Evolutionary conservation across 1,284 basidiomycete species (phyloP), one percentile per base, ranked within the genome.

Genomic region (Malassezia nana): DNA sequence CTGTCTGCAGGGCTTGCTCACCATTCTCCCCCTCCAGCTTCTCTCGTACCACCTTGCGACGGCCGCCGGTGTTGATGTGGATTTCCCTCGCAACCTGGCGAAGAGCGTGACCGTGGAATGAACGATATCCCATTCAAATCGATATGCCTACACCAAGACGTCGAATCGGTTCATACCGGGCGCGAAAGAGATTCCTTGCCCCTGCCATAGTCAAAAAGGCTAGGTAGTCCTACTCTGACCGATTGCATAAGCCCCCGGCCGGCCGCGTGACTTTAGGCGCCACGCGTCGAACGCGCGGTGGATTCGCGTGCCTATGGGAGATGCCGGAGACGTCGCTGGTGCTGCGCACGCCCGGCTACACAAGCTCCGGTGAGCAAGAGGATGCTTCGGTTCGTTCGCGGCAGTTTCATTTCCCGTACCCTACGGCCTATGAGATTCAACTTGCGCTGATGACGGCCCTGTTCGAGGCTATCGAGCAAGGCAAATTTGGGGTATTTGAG

Each of bases 41-140:
- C 81, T 99, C 58, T 89, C 86, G 59, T 99, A 99, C 78, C 91
- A 98, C 79, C 79, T 99, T 59, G 92, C 92, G 9, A 84, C 94
- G 66, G 86, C 83, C 77, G 90, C 89, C 74, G 92, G 92, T 47
- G 90, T 89, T 64, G 91, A 98, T 75, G 92, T 96, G 67, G 92
- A 98, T 76, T 96, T 95, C 85, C 92, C 92, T 24, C 81, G 92
- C 71, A 96, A 96, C 80, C 79, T 96, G 82, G 78, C 78, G 60
- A 79, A 79, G 72, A 67, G 65, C 43, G 67, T 69, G 32, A 69
- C 67, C 15, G 67, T 69, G 35, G 67, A 69, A 55, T 69, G 60
- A 62, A 54, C 31, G 18, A 31, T 20, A 45, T 45, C 28, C 35
- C 35, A 18, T 22, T 38, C n/a, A 15, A 3, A 10, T 38, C 35